Evolutionary conservation across 306 rosid genomes (phyloP), one percentile per base, ranked within the genome.

Genomic region (Cucumis cinereus): DNA sequence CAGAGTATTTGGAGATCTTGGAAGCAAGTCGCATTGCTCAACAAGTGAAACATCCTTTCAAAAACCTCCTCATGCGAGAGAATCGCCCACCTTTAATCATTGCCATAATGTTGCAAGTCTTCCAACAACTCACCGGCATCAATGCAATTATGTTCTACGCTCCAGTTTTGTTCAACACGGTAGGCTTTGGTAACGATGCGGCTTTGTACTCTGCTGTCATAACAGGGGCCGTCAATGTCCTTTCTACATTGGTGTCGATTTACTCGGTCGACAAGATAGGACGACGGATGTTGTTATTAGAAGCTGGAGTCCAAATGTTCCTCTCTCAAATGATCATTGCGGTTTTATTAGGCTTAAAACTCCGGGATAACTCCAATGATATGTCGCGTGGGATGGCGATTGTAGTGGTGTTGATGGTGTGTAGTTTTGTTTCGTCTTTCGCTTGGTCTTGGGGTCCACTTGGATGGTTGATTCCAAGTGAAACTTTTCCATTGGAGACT

Each of bases 371-470:
- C 58, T 5, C 83, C 0, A 79, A 67, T 7, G 15, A 14, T 47
- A 78, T 89, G 14, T 10, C n/a, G 17, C 80, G 14, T 4, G 89
- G 85, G 8, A 30, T 60, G 10, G 93, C 80, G 3, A 10, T 89
- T 4, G 59, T 87, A 22, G 93, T 88, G 70, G 90, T 88, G 56
- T 10, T 90, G 13, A 67, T 90, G 90, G 88, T 90, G 2, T 90
- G 93, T 79, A 77, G 58, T 15, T 89, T 89, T 2, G 89, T 89
- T 5, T 24, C 91, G 2, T 82, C 93, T 3, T 89, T 88, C 16
- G 92, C 89, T 0, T 90, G 96, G 96, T 90, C 96, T 0, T 90
- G 92, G 92, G 96, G 96, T 0, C 90, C 96, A 28, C 86, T 90
- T 0, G 89, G 96, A 3, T 88, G 92, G 96, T 58, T 90, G n/a